These are phyloP conservation scores for Schwanniomyces etchellsii DNA, from an alignment of 1,139 yeast genomes.

Conservation along the genomic window DNA sequence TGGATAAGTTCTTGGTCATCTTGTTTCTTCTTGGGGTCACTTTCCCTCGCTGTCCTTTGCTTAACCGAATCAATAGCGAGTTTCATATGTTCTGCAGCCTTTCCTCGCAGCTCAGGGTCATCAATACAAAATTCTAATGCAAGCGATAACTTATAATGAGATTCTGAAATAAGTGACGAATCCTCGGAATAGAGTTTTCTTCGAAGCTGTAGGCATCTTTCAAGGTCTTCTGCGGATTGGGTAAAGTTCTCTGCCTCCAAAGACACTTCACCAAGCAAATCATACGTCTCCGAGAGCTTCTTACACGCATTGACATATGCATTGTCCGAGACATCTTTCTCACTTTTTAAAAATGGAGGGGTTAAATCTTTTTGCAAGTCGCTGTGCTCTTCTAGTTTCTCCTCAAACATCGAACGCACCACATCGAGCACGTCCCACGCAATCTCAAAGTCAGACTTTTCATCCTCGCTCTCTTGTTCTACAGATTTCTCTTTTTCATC, in stretches of 20 bases:
- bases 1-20: slow-evolving; percentile 47
- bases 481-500: slow-evolving; percentile 20
- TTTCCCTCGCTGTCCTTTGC: slow-evolving; percentile 25
- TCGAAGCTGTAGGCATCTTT: slow-evolving; percentile 52
- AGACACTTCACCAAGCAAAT: slow-evolving; percentile 82
- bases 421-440: slow-evolving; percentile 87
- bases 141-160: slow-evolving; percentile 75
- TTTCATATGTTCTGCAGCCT: slow-evolving; percentile 55
- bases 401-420: slow-evolving; percentile 60
- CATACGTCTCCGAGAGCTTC: slow-evolving; percentile 71
- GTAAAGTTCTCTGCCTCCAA: slow-evolving; percentile 78
- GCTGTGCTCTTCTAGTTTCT: slow-evolving; percentile 25
- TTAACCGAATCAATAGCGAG: slow-evolving; percentile 60
- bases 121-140: slow-evolving; percentile 70
- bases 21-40: slow-evolving; percentile 26
- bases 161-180: slow-evolving; percentile 68
- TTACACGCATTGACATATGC: slow-evolving; percentile 32
- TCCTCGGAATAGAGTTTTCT: slow-evolving; percentile 42
- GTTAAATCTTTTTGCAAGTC: slow-evolving; percentile 10
- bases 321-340: slow-evolving; percentile 26
- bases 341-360: slow-evolving; percentile 28
- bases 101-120: slow-evolving; percentile 39
- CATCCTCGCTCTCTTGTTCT: slow-evolving; percentile 35
- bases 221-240: slow-evolving; percentile 69
- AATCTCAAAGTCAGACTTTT: slow-evolving; percentile 70